These are phyloP conservation scores for Colletotrichum limetticola DNA, from an alignment of 2,329 filamentous ascomycete genomes.

Conservation along the genomic window DNA sequence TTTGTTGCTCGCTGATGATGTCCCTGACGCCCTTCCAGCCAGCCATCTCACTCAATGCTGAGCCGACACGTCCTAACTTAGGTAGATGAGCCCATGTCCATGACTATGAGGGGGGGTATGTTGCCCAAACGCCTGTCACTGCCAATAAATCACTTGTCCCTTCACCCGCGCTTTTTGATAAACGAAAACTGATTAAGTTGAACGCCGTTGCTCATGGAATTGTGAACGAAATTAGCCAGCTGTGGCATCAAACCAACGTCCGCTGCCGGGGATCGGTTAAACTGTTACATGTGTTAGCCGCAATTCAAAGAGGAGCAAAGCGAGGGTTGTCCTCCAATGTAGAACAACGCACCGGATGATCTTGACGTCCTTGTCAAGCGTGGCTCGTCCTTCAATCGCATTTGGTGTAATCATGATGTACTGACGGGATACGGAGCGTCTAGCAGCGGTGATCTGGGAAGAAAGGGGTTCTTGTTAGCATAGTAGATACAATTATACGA, in stretches of 20 bases:
- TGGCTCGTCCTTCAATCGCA: constrained; percentile 72
- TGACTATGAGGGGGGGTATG: not conserved
- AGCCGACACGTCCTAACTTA: not conserved
- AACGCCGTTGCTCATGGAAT: not conserved
- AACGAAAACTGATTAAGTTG: not conserved
- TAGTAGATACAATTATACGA: not conserved
- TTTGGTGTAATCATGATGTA: constrained; percentile 98
- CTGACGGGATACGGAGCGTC: constrained; percentile 88
- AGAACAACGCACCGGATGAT: constrained; percentile 73
- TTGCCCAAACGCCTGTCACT: not conserved
- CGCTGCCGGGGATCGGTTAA: constrained; percentile 70
- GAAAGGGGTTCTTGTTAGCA: not conserved
- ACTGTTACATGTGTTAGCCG: constrained; percentile 49
- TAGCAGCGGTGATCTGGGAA: constrained; percentile 81
- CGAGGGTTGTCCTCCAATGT: not conserved
- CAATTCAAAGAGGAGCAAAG: not conserved
- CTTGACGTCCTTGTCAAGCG: constrained; percentile 76
- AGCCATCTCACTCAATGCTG: not conserved
- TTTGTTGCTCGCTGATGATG: constrained; percentile 7
- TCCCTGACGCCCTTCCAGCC: not conserved
- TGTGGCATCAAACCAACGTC: constrained; percentile 47
- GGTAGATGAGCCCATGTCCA: not conserved
- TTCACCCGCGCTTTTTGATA: not conserved
- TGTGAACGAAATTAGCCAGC: not conserved
- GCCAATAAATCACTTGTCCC: not conserved